phyloP scores from a whole-genome alignment of 2,329 filamentous ascomycete species.

The Xylariaceae sp. region DNA sequence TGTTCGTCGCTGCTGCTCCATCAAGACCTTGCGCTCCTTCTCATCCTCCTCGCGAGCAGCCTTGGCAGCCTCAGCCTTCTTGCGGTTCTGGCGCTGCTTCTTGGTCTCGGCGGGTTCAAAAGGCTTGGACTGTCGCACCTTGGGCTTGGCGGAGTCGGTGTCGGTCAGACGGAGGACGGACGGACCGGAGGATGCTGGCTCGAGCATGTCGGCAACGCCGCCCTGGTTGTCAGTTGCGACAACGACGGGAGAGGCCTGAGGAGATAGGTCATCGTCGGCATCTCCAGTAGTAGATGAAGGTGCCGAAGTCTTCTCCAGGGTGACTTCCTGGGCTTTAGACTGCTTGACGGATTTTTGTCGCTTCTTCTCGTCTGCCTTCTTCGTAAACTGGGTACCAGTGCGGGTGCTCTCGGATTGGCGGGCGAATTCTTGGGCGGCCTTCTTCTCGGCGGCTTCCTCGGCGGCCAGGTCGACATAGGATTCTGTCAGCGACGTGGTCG shows the following conservation, averaged over 20 bases:
- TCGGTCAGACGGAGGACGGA: slow-evolving; percentile 76
- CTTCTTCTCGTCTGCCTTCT: slow-evolving; percentile 56
- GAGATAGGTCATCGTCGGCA: slow-evolving; percentile 76
- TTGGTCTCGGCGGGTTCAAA: slow-evolving; percentile 74
- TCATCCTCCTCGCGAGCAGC: slow-evolving; percentile 71
- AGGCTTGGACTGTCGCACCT: slow-evolving; percentile 58
- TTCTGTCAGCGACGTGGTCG: slow-evolving; percentile 29
- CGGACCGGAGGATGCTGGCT: slow-evolving; percentile 63
- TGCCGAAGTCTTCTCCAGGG: slow-evolving; percentile 50
- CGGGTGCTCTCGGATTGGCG: slow-evolving; percentile 67
- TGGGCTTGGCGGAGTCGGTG: slow-evolving; percentile 57
- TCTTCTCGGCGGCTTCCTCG: slow-evolving; percentile 64
- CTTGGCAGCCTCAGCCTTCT: slow-evolving; percentile 82
- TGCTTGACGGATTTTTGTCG: slow-evolving; percentile 68
- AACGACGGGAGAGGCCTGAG: slow-evolving; percentile 61
- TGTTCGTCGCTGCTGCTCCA: slow-evolving; percentile 78
- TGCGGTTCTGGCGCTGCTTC: slow-evolving; percentile 91
- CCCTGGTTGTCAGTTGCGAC: slow-evolving; percentile 58
- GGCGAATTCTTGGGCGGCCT: slow-evolving; percentile 61
- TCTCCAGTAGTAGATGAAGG: slow-evolving; percentile 71
- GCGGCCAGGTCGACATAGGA: slow-evolving; percentile 37
- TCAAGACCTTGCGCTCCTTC: slow-evolving; percentile 67
- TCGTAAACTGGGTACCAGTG: slow-evolving; percentile 60
- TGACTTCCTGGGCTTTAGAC: slow-evolving; percentile 53
- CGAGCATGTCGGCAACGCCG: slow-evolving; percentile 83